Evolutionary conservation across 2,329 filamentous ascomycete species (phyloP).

Genomic region (Monosporascus cannonballus): DNA sequence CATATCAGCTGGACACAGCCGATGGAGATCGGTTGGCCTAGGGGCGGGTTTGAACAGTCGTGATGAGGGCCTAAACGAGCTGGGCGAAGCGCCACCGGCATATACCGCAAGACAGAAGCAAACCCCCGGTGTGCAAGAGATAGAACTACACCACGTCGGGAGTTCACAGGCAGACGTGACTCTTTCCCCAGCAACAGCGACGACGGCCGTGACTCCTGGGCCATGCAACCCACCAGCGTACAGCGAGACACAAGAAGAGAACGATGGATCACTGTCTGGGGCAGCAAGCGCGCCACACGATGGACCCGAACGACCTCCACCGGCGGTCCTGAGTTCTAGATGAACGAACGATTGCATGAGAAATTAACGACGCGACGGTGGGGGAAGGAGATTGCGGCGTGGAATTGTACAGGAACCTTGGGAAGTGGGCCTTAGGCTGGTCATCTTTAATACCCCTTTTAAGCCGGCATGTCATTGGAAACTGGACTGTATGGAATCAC

Average conservation of each 20-base stretch:
- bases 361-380: background rate
- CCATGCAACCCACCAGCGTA: constrained; percentile 2
- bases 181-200: background rate
- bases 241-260: constrained; percentile 2
- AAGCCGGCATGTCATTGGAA: background rate
- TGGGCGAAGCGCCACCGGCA: constrained; percentile 27
- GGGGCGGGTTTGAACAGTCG: constrained; percentile 15
- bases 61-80: constrained; percentile 27
- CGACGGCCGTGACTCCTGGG: background rate
- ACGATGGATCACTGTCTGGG: background rate
- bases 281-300: background rate
- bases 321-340: background rate
- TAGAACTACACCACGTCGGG: constrained; percentile 14
- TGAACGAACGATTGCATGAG: background rate
- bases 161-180: constrained; percentile 2
- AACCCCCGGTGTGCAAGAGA: constrained; percentile 8
- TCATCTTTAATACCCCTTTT: background rate
- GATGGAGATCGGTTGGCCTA: constrained; percentile 4
- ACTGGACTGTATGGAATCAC: background rate
- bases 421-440: background rate
- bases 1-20: background rate
- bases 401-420: background rate
- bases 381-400: too few relatives aligned
- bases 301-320: background rate
- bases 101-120: constrained; percentile 19